A percentile compares a stretch with the other conserved stretches of the same genome.
Evolutionary conservation across 225 moss, liverwort and hornwort species (phyloP).

Genomic region (Neckera pumila): DNA sequence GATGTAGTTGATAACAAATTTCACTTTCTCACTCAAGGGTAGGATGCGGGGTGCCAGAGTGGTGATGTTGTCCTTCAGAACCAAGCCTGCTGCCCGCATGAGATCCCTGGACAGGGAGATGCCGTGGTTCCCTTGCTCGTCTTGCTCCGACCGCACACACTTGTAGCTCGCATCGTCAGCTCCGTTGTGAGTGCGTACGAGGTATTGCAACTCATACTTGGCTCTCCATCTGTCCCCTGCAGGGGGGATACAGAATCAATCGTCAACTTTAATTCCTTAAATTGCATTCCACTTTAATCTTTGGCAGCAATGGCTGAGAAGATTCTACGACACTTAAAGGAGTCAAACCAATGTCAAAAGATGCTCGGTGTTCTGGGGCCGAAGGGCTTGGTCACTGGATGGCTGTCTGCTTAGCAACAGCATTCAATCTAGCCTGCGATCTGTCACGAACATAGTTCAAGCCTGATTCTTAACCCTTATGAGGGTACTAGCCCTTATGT

Average conservation of each 20-base stretch:
- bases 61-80: conserved; percentile 29
- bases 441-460: not conserved
- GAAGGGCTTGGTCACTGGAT: not conserved
- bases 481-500: not conserved
- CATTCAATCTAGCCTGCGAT: not conserved
- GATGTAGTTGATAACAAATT: conserved; percentile 4
- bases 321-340: not conserved
- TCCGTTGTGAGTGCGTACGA: conserved; percentile 31
- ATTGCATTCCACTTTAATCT: not conserved
- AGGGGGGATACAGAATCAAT: not conserved
- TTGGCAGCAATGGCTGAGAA: not conserved
- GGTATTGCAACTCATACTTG: conserved; percentile 28
- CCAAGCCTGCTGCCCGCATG: conserved; percentile 6
- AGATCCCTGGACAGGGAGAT: conserved; percentile 23
- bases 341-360: not conserved
- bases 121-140: conserved; percentile 14
- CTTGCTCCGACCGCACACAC: conserved; percentile 13
- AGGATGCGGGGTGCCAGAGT: conserved; percentile 31
- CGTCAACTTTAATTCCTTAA: not conserved
- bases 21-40: conserved; percentile 21
- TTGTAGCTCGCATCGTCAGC: conserved; percentile 26
- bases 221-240: conserved; percentile 33
- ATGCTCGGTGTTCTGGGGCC: not conserved
- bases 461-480: not conserved
- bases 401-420: not conserved